A percentile compares a stretch with the other conserved stretches of the same genome.
These are phyloP conservation scores for Asterochloris erici DNA, from an alignment of 139 green algal genomes.

Conservation along the genomic window DNA sequence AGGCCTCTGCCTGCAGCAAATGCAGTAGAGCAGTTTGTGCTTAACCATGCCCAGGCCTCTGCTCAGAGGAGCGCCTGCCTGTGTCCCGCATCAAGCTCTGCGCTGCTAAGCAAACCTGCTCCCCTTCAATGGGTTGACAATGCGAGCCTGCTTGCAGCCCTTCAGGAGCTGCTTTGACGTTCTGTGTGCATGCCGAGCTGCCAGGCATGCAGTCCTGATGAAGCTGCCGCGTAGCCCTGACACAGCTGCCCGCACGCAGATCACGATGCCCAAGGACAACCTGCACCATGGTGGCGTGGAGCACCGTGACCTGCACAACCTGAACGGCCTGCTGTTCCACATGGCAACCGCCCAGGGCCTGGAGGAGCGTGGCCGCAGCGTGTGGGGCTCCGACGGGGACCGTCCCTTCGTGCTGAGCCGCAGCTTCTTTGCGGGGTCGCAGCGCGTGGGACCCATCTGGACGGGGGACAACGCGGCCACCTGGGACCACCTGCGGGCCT, in stretches of 20 bases:
- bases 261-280: constrained; percentile 93
- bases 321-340: constrained; percentile 94
- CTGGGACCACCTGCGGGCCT: constrained; percentile 65
- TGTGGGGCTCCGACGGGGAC: constrained; percentile 73
- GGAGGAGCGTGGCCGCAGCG: constrained; percentile 30
- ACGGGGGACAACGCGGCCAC: constrained; percentile 97
- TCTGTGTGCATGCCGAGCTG: too few species aligned
- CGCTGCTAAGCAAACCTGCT: too few species aligned
- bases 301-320: constrained; percentile 96
- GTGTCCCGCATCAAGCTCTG: too few species aligned
- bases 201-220: neutral
- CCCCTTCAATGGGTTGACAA: too few species aligned
- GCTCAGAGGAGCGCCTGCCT: too few species aligned
- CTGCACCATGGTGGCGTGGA: constrained; percentile 82
- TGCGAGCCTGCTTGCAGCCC: too few species aligned
- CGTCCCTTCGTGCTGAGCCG: constrained; percentile 96
- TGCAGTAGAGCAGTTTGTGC: too few species aligned
- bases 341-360: constrained; percentile 78
- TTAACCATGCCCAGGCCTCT: too few species aligned
- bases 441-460: constrained; percentile 93
- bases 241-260: constrained; percentile 24
- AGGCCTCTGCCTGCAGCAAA: too few species aligned
- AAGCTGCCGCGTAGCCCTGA: too few species aligned
- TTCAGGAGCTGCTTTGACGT: too few species aligned
- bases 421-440: constrained; percentile 89